These are phyloP conservation scores for Solanum bukasovii DNA, from an alignment of 257 asterid species.

Conservation along the genomic window DNA sequence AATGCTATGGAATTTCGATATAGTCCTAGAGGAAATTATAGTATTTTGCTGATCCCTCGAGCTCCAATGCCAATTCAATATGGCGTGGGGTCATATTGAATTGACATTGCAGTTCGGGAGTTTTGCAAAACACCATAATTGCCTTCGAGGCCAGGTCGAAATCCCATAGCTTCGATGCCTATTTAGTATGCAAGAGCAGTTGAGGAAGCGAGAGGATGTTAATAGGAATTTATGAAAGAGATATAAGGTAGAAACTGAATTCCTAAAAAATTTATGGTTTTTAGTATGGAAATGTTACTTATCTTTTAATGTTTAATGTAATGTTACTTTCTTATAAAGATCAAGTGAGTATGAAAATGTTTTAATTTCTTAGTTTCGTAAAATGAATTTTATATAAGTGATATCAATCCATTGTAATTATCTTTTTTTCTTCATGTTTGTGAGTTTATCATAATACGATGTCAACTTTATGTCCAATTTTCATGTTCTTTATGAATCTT, in stretches of 20 bases:
- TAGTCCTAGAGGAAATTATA: neutral
- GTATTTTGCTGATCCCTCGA: neutral
- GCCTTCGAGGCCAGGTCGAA: neutral
- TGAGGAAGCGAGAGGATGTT: slow-evolving; percentile 73
- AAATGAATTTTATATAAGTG: too few relatives aligned
- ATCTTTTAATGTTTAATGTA: neutral
- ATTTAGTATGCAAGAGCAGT: slow-evolving; percentile 55
- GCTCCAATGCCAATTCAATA: neutral
- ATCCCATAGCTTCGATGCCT: neutral
- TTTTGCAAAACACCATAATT: neutral
- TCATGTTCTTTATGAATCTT: neutral
- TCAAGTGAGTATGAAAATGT: neutral
- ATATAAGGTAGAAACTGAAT: slow-evolving; percentile 42
- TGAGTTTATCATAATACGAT: neutral
- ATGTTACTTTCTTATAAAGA: neutral
- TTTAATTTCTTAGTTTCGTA: too few relatives aligned
- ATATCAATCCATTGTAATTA: neutral
- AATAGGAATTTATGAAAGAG: slow-evolving; percentile 64
- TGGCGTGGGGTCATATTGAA: neutral
- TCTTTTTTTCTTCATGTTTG: neutral
- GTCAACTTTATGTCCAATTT: neutral
- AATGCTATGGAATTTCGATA: neutral
- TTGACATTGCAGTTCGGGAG: too few relatives aligned
- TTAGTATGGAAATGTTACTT: neutral
- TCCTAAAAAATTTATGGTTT: neutral